Evolutionary conservation across 192 early-diverging fungal genomes (phyloP), one percentile per base, ranked within the genome.

Genomic region (Podila epicladia): DNA sequence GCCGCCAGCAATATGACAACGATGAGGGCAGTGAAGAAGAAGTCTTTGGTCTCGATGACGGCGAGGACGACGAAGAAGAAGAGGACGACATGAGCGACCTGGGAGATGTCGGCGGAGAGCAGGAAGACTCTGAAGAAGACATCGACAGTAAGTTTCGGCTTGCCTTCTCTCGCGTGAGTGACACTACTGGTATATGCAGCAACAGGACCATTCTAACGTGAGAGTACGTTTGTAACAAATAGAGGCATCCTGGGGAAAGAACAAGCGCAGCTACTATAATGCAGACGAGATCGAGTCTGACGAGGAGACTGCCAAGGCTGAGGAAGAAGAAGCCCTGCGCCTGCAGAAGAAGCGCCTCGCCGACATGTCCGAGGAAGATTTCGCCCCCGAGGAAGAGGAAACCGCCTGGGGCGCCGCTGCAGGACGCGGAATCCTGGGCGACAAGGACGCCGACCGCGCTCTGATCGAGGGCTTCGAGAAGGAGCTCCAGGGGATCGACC

Each of bases 321-420:
- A 98, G 73, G 96, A 95, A 62, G 89, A 89, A 58, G 97, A 97
- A 82, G 96, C 95, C 4, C 80, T 95, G 59, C 90, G 94, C 67
- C 83, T 98, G 69, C 96, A 97, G 69, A 91, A 89, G 82, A 87
- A 93, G 74, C 90, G 91, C 49, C 75, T 96, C 33, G 89, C 91
- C 58, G 88, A 84, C 33, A 90, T 97, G 85, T 86, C 91, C 35
- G 97, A 97, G 75, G 93, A 88, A 62, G 97, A 98, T 87, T 97
- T 96, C 73, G 84, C 97, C 19, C 93, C 94, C 58, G 93, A 92
- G 28, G 93, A 94, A 55, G 94, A 92, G 49, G 73, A 91, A 45
- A 73, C 86, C 70, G 85, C 83, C 7, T 87, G 87, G 87, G 84
- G 84, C 19, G 9, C 82, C 37, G 71, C 72, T 22, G 65, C 71